phyloP scores from a whole-genome alignment of 768 basidiomycete genomes.

The Pleurotus cornucopiae region DNA sequence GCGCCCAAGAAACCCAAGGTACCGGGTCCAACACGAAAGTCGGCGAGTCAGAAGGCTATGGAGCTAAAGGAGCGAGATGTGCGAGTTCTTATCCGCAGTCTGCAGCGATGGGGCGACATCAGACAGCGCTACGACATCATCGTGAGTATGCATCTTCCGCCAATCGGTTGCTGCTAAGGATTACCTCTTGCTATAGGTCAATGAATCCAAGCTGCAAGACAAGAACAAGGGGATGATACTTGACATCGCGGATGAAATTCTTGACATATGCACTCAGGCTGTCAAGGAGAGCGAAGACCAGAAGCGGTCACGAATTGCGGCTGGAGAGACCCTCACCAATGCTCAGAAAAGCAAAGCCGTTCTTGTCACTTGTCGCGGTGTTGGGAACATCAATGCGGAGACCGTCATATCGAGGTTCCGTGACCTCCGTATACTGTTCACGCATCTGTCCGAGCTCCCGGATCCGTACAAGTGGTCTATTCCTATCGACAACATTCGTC shows the following conservation, averaged over 20 bases:
- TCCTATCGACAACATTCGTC: constrained; percentile 90
- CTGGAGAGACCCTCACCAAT: constrained; percentile 86
- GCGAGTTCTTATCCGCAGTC: constrained; percentile 88
- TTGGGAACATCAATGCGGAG: constrained; percentile 95
- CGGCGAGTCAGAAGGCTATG: constrained; percentile 90
- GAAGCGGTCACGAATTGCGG: constrained; percentile 69
- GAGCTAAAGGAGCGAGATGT: constrained; percentile 97
- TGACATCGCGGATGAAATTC: constrained; percentile 89
- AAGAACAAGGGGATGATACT: constrained; percentile 93
- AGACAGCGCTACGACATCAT: constrained; percentile 91
- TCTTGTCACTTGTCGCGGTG: constrained; percentile 83
- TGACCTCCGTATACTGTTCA: constrained; percentile 84
- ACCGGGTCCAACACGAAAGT: constrained; percentile 76
- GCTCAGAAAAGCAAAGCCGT: constrained; percentile 98
- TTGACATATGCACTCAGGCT: constrained; percentile 78
- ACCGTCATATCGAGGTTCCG: constrained; percentile 88
- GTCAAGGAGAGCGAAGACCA: constrained; percentile 82
- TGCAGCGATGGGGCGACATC: constrained; percentile 98
- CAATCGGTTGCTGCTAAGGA: constrained; percentile 6
- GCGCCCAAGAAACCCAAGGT: constrained; percentile 72
- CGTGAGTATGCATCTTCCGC: constrained; percentile 45
- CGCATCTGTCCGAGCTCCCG: constrained; percentile 67
- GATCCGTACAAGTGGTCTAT: constrained; percentile 82
- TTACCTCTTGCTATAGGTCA: constrained; percentile 48
- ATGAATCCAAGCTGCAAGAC: constrained; percentile 84